Percentiles rank a stretch among this genome's conserved stretches.
Conservation (phyloP, 2,329 filamentous ascomycete species). For the Lasiodiplodia theobromae region DNA sequence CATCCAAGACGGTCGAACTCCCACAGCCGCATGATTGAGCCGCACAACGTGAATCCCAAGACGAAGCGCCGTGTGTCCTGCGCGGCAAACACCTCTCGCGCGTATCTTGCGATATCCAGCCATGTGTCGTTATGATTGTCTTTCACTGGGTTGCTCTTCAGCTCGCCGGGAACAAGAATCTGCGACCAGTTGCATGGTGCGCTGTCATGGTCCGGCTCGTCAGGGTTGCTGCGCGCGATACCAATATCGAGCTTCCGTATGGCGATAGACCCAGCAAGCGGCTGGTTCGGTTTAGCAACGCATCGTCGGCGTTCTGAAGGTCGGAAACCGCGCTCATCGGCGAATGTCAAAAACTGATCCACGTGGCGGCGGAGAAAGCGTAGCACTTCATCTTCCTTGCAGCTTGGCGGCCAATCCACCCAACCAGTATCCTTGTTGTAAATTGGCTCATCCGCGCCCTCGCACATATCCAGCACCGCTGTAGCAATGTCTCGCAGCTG, state of each 20-base stretch:
- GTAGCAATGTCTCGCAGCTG: neutral
- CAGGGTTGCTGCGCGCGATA: conserved; percentile 31
- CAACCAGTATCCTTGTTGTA: conserved; percentile 36
- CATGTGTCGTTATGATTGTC: conserved; percentile 45
- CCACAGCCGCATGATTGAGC: conserved; percentile 56
- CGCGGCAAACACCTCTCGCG: conserved; percentile 51
- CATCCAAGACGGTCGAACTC: conserved; percentile 56
- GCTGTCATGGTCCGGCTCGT: conserved; percentile 29
- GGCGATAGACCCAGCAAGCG: neutral
- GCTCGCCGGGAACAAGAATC: conserved; percentile 55
- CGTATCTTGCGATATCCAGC: conserved; percentile 53
- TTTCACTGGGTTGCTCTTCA: conserved; percentile 54
- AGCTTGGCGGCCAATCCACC: conserved; percentile 38
- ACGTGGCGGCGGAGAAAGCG: conserved; percentile 31
- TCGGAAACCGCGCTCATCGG: conserved; percentile 18
- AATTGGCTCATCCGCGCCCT: conserved; percentile 33
- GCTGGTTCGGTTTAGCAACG: neutral
- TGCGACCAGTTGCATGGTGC: conserved; percentile 46
- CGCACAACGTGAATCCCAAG: conserved; percentile 58
- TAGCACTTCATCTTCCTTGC: conserved; percentile 38
- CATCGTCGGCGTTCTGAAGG: conserved; percentile 18
- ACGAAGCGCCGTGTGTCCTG: conserved; percentile 46
- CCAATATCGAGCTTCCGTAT: conserved; percentile 38
- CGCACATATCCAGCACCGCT: conserved; percentile 35
- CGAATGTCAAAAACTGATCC: conserved; percentile 7